These are phyloP conservation scores for Castanea sativa DNA, from an alignment of 306 rosid species.

Conservation along the genomic window DNA sequence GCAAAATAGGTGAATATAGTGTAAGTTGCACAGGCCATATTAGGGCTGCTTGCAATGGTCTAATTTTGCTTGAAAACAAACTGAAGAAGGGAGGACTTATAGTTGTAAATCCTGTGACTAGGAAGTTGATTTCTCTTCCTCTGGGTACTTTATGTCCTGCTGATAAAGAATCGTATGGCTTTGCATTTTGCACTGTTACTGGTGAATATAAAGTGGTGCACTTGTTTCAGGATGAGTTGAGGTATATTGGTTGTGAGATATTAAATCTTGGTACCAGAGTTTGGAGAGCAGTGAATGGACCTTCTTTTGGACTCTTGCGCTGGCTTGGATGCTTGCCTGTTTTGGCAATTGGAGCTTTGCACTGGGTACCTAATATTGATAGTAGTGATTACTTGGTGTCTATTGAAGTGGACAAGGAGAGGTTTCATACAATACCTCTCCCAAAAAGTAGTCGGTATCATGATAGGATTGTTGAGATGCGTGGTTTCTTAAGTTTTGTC, in stretches of 20 bases:
- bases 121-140: slow-evolving; percentile 41
- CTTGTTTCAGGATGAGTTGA: slow-evolving; percentile 39
- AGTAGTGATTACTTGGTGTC: slow-evolving; percentile 33
- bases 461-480: slow-evolving; percentile 41
- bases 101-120: slow-evolving; percentile 52
- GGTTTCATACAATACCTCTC: slow-evolving; percentile 34
- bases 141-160: slow-evolving; percentile 34
- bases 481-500: slow-evolving; percentile 33
- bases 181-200: slow-evolving; percentile 19
- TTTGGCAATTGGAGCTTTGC: slow-evolving; percentile 46
- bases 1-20: slow-evolving; percentile 31
- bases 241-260: slow-evolving; percentile 39
- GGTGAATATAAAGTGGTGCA: slow-evolving; percentile 48
- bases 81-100: slow-evolving; percentile 42
- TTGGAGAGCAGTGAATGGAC: slow-evolving; percentile 50
- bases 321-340: slow-evolving; percentile 42
- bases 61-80: slow-evolving; percentile 43
- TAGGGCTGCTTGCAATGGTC: slow-evolving; percentile 49
- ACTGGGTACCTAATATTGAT: slow-evolving; percentile 46
- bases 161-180: slow-evolving; percentile 42
- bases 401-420: slow-evolving; percentile 35
- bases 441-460: slow-evolving; percentile 26
- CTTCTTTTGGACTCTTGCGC: slow-evolving; percentile 36
- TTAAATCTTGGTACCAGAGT: slow-evolving; percentile 18
- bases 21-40: slow-evolving; percentile 34